A percentile compares a stretch with the other conserved stretches of the same genome.
These are phyloP conservation scores for Mycena rebaudengoi DNA, from an alignment of 768 basidiomycete genomes.

Conservation along the genomic window DNA sequence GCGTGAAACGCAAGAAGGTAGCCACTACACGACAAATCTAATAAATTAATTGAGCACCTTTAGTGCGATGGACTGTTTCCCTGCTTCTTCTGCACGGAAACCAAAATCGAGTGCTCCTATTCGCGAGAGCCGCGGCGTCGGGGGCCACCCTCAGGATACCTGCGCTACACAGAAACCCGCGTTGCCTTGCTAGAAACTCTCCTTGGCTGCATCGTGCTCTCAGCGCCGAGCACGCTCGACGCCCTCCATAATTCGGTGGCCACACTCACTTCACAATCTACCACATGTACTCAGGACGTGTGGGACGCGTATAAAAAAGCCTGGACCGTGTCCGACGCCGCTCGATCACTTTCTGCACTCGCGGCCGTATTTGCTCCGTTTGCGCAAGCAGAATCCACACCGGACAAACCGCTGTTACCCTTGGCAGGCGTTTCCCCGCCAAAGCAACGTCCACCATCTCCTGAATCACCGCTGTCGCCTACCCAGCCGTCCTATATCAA, in stretches of 20 bases:
- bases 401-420: slow-evolving; percentile 36
- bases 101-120: slow-evolving; percentile 38
- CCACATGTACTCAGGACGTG: slow-evolving; percentile 37
- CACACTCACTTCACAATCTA: slow-evolving; percentile 29
- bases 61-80: slow-evolving; percentile 43
- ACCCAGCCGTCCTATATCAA: slow-evolving; percentile 5
- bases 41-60: neutral
- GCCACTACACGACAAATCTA: neutral
- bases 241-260: slow-evolving; percentile 5
- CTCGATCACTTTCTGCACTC: slow-evolving; percentile 33
- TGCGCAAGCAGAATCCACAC: slow-evolving; percentile 28
- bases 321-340: slow-evolving; percentile 32
- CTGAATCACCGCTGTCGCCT: neutral
- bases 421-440: neutral
- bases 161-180: slow-evolving; percentile 39
- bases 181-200: slow-evolving; percentile 38
- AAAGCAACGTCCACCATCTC: neutral
- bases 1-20: slow-evolving; percentile 42
- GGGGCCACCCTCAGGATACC: slow-evolving; percentile 40
- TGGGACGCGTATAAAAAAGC: slow-evolving; percentile 37
- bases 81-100: slow-evolving; percentile 39
- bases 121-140: slow-evolving; percentile 39
- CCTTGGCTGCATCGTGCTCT: slow-evolving; percentile 30
- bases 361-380: slow-evolving; percentile 36
- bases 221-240: slow-evolving; percentile 1